These are phyloP conservation scores for Claviceps monticola DNA, from an alignment of 2,329 filamentous ascomycete genomes.

Conservation along the genomic window DNA sequence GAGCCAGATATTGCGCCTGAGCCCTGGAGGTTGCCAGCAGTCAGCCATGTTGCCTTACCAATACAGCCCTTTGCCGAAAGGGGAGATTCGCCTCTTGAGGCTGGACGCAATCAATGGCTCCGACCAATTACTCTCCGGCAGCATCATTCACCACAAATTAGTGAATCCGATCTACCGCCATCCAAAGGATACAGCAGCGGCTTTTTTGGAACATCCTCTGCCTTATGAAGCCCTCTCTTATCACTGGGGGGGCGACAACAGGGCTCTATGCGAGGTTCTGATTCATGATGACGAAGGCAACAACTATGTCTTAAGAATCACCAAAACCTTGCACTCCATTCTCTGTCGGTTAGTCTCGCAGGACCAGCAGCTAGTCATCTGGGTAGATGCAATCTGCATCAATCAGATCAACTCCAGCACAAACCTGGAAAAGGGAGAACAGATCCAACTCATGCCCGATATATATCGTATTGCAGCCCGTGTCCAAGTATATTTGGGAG, in stretches of 20 bases:
- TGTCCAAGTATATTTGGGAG: constrained; percentile 6
- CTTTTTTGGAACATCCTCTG: constrained; percentile 1
- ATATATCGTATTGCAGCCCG: constrained; percentile 5
- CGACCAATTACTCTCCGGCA: not conserved
- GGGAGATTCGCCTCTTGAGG: constrained; percentile 6
- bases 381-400: constrained; percentile 10
- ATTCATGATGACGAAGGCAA: constrained; percentile 1
- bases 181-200: not conserved
- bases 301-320: constrained; percentile 2
- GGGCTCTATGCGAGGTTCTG: not conserved
- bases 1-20: not conserved
- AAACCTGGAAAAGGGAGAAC: constrained; percentile 7
- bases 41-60: constrained; percentile 2
- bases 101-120: constrained; percentile 1
- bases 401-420: constrained; percentile 5
- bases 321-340: constrained; percentile 3
- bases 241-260: constrained; percentile 6
- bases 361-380: constrained; percentile 4
- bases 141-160: constrained; percentile 5
- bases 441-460: constrained; percentile 8
- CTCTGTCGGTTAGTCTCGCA: constrained; percentile 2
- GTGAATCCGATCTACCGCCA: constrained; percentile 1
- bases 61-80: constrained; percentile 1
- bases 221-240: constrained; percentile 6
- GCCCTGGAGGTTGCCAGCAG: not conserved